A percentile compares a stretch with the other conserved stretches of the same genome.
These are phyloP conservation scores for Fusarium oligoseptatum DNA, from an alignment of 2,329 filamentous ascomycete genomes.

Conservation along the genomic window DNA sequence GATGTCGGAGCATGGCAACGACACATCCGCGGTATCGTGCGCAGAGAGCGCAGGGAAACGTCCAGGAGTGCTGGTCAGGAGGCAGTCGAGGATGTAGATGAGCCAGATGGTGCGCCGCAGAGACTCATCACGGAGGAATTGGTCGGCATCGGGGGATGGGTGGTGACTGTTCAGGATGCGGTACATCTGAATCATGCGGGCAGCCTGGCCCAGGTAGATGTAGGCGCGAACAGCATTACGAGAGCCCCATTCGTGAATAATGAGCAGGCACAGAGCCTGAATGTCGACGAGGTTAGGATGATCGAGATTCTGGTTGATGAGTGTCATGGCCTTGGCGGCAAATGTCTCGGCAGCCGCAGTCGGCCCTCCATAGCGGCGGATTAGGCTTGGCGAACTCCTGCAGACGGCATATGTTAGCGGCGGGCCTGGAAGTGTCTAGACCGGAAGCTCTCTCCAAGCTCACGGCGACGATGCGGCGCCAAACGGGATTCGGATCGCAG, in stretches of 20 bases:
- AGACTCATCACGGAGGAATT: constrained; percentile 72
- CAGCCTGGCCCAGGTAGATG: constrained; percentile 72
- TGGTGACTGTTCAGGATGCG: constrained; percentile 70
- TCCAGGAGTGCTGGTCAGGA: constrained; percentile 72
- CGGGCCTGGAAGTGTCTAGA: background rate
- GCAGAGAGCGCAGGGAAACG: constrained; percentile 68
- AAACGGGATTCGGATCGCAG: constrained; percentile 16
- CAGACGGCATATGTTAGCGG: constrained; percentile 25
- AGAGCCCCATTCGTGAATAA: constrained; percentile 74
- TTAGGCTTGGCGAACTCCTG: constrained; percentile 68
- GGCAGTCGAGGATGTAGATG: constrained; percentile 73
- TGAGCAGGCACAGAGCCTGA: constrained; percentile 71
- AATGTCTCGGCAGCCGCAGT: constrained; percentile 70
- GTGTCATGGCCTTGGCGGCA: constrained; percentile 67
- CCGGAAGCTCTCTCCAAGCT: background rate
- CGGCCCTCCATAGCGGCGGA: constrained; percentile 70
- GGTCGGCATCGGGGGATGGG: constrained; percentile 64
- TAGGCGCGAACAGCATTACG: constrained; percentile 73
- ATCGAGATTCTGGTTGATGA: constrained; percentile 70
- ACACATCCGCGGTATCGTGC: constrained; percentile 67
- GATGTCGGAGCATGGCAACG: constrained; percentile 71
- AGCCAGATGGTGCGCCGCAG: constrained; percentile 73
- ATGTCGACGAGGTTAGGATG: constrained; percentile 72
- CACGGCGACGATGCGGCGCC: background rate
- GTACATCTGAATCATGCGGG: constrained; percentile 76